Conservation (phyloP, 2,329 filamentous ascomycete genomes). For the Paracoccidioides brasiliensis region DNA sequence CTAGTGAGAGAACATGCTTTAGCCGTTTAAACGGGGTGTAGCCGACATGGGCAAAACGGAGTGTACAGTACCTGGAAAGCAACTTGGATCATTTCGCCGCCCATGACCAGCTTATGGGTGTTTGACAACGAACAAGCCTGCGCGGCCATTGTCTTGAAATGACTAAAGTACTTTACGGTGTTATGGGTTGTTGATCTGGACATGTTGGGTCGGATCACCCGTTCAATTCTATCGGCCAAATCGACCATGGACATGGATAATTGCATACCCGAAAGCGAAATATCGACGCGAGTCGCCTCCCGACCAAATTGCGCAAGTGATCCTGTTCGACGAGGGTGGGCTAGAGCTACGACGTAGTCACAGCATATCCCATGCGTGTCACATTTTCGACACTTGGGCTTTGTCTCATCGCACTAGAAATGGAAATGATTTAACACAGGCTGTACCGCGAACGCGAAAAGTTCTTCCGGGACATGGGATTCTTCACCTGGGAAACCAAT, state of each 20-base stretch:
- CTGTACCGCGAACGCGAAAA: neutral
- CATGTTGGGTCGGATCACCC: constrained; percentile 12
- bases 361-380: constrained; percentile 20
- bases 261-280: neutral
- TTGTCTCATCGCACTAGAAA: constrained; percentile 23
- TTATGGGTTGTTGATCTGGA: constrained; percentile 1
- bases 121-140: constrained; percentile 11
- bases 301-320: neutral
- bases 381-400: constrained; percentile 22
- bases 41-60: neutral
- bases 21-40: neutral
- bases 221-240: constrained; percentile 11
- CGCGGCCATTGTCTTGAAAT: constrained; percentile 17
- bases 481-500: neutral
- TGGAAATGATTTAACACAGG: neutral
- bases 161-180: constrained; percentile 16
- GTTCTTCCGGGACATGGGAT: neutral
- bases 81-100: constrained; percentile 17
- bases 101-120: constrained; percentile 11
- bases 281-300: neutral
- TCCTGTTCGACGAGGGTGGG: neutral
- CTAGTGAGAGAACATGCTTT: constrained; percentile 8
- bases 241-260: constrained; percentile 7
- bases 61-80: constrained; percentile 19
- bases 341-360: constrained; percentile 13